Evolutionary conservation across 805 yeast genomes (phyloP).

Genomic region (Tetrapisispora namnaoensis): DNA sequence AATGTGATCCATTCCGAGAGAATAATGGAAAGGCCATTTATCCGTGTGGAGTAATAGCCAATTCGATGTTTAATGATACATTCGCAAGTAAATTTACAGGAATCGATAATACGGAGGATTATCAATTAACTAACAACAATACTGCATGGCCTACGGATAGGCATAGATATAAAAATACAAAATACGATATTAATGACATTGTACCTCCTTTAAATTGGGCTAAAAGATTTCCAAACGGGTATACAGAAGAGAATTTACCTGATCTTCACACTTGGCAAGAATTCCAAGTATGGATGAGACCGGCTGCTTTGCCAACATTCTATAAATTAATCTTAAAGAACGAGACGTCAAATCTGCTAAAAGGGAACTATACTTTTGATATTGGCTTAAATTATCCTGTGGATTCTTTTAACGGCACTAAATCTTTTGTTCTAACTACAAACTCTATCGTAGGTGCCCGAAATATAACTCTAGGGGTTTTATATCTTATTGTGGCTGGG

Average conservation of each 20-base stretch:
- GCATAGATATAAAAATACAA: conserved; percentile 51
- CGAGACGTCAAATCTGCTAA: conserved; percentile 40
- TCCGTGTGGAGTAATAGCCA: conserved; percentile 80
- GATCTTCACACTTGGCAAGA: conserved; percentile 57
- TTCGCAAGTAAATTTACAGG: conserved; percentile 40
- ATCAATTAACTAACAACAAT: conserved; percentile 37
- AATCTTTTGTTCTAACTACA: conserved; percentile 71
- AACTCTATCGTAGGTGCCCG: conserved; percentile 81
- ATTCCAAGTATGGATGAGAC: conserved; percentile 81
- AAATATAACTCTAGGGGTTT: conserved; percentile 71
- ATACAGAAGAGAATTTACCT: conserved; percentile 58
- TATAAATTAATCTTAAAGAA: conserved; percentile 73
- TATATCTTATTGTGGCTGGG: conserved; percentile 80
- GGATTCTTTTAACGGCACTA: conserved; percentile 72
- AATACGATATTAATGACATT: conserved; percentile 47
- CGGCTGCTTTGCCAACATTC: conserved; percentile 87
- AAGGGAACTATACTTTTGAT: conserved; percentile 62
- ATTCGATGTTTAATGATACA: conserved; percentile 70
- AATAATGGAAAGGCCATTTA: conserved; percentile 38
- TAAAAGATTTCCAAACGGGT: conserved; percentile 61
- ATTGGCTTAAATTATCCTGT: conserved; percentile 79
- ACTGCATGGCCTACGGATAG: conserved; percentile 67
- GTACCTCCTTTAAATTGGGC: conserved; percentile 83
- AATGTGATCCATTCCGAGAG: conserved; percentile 30
- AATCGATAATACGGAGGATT: conserved; percentile 27